Evolutionary conservation across 108 stramenopile species (phyloP).

Genomic region (Mayamaea pseudoterrestris): DNA sequence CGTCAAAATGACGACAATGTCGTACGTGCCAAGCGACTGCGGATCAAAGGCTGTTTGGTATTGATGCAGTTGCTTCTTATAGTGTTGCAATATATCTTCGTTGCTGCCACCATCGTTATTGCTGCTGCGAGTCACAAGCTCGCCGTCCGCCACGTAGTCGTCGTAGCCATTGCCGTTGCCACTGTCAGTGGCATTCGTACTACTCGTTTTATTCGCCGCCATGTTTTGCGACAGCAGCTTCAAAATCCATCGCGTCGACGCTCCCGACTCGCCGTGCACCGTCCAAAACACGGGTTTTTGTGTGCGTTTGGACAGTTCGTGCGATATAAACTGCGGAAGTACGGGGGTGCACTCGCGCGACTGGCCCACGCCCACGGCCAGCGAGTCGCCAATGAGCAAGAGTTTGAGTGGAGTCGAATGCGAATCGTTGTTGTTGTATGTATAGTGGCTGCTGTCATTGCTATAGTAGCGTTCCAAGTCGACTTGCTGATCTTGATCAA

Average conservation of each 20-base stretch:
- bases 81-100: too few relatives aligned
- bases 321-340: constrained; percentile 43
- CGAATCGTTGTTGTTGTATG: too few relatives aligned
- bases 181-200: too few relatives aligned
- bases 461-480: too few relatives aligned
- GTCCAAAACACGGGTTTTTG: constrained; percentile 47
- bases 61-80: neutral
- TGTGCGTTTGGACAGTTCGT: constrained; percentile 21
- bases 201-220: neutral
- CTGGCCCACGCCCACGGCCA: constrained; percentile 49
- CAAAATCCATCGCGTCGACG: constrained; percentile 12
- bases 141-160: too few relatives aligned
- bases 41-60: constrained; percentile 17
- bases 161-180: too few relatives aligned
- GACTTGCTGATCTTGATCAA: too few relatives aligned
- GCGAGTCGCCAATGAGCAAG: constrained; percentile 49
- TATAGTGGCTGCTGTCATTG: too few relatives aligned
- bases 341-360: constrained; percentile 32
- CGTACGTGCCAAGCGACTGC: constrained; percentile 18
- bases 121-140: too few relatives aligned
- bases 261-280: constrained; percentile 31
- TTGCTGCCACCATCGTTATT: too few relatives aligned
- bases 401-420: constrained; percentile 42
- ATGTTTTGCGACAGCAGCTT: too few relatives aligned
- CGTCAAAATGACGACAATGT: constrained; percentile 43